A percentile compares a stretch with the other conserved stretches of the same genome.
Conservation (phyloP, 1,284 basidiomycete genomes). For the Heterobasidion parviporum region DNA sequence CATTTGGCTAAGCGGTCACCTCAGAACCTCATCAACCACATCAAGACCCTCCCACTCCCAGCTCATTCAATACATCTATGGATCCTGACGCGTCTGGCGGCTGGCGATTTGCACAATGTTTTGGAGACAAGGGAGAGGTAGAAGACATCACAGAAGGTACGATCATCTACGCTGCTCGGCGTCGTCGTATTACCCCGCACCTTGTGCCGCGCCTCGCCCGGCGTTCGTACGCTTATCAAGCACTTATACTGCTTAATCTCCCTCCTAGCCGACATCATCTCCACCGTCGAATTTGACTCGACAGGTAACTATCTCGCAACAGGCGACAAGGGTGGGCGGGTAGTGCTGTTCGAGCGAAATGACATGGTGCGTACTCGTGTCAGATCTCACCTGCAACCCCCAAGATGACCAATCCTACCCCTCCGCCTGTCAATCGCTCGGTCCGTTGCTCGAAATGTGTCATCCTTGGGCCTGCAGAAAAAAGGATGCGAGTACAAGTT, state of each 20-base stretch:
- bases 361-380: conserved; percentile 70
- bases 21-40: neutral
- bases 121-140: conserved; percentile 98
- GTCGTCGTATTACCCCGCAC: conserved; percentile 1
- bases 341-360: conserved; percentile 98
- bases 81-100: conserved; percentile 81
- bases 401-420: conserved; percentile 3
- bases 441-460: neutral
- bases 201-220: neutral
- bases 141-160: conserved; percentile 99
- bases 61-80: conserved; percentile 30
- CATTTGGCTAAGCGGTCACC: neutral
- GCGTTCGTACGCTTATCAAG: conserved; percentile 10
- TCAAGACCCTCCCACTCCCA: conserved; percentile 7
- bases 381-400: conserved; percentile 4
- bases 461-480: conserved; percentile 52
- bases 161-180: conserved; percentile 12
- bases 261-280: conserved; percentile 89
- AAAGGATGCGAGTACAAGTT: conserved; percentile 99
- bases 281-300: conserved; percentile 99
- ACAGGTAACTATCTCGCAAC: conserved; percentile 99
- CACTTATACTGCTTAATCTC: conserved; percentile 11
- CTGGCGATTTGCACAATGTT: conserved; percentile 99
- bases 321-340: conserved; percentile 98
- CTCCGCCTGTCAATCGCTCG: neutral